Evolutionary conservation across 257 asterid species (phyloP), one percentile per base, ranked within the genome.

Genomic region (Eucommia ulmoides): DNA sequence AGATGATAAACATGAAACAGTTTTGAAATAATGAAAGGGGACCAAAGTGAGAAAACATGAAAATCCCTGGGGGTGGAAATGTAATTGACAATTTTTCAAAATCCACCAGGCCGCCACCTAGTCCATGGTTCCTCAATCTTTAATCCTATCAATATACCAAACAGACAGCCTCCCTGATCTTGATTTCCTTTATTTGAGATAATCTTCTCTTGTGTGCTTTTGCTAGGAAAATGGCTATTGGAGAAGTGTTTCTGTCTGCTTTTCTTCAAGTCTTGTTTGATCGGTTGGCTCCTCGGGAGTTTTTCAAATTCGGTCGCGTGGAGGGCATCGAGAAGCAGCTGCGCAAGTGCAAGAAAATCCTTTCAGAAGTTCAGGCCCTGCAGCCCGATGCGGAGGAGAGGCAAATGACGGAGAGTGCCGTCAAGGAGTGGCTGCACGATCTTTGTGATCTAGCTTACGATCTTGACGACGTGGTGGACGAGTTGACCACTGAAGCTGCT

Each of bases 401-500:
- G 77, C 88, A 79, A 42, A 60, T 73, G 23, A 60, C 64, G 0
- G 75, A 73, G 14, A 24, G 16, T 12, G 1, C 73, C 8, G 73
- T 70, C 19, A 72, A 71, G 49, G 12, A 35, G 21, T 82, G 93
- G 93, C 70, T 79, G 65, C 82, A 71, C 63, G 45, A 8, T 22
- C 78, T 82, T 22, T 55, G 74, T 65, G 79, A 75, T 49, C 42
- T 76, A 73, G 71, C 82, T 33, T 82, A 73, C 54, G 93, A 82
- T 62, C 74, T 82, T 65, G 88, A 76, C 54, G 93, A 82, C 63
- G 23, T 82, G 23, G 50, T 77, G 62, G 94, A 83, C 51, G 91
- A 83, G 65, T 62, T 83, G 52, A 61, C 55, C 33, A 79, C 78
- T 44, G 72, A 60, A 58, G 76, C 72, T 50, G 18, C 45, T 49